Evolutionary conservation across 345 rosid species (phyloP).

Genomic region (Populus deltoides): DNA sequence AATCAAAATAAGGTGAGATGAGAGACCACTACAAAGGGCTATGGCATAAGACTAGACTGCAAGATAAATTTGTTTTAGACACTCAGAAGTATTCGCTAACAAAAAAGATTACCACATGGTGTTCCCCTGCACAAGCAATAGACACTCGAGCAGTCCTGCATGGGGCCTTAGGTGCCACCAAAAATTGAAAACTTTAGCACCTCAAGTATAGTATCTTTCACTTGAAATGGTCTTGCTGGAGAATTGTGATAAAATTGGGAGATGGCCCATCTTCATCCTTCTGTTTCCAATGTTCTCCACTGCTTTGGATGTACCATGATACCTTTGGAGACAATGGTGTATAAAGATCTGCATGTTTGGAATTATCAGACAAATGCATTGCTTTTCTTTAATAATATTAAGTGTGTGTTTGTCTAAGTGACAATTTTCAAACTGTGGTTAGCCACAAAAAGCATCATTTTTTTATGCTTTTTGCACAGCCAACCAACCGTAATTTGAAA

Average conservation of each 20-base stretch:
- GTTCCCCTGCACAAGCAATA: constrained; percentile 7
- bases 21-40: not conserved
- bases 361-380: constrained; percentile 11
- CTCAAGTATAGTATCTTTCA: constrained; percentile 9
- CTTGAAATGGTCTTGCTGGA: constrained; percentile 60
- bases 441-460: not conserved
- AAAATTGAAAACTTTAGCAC: not conserved
- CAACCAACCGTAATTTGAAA: too few relatives aligned
- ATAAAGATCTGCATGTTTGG: constrained; percentile 50
- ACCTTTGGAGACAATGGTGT: constrained; percentile 67
- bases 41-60: not conserved
- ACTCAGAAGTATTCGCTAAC: not conserved
- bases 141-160: not conserved
- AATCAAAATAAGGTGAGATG: not conserved
- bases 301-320: constrained; percentile 68
- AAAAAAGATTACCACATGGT: constrained; percentile 5
- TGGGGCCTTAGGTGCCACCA: not conserved
- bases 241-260: constrained; percentile 40
- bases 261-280: constrained; percentile 56
- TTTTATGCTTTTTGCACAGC: not conserved
- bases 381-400: not conserved
- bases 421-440: not conserved
- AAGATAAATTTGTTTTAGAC: not conserved
- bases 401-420: too few relatives aligned
- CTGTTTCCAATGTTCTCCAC: constrained; percentile 54